Evolutionary conservation across 2,329 filamentous ascomycete species (phyloP).

Genomic region (Trichoderma asperellum): DNA sequence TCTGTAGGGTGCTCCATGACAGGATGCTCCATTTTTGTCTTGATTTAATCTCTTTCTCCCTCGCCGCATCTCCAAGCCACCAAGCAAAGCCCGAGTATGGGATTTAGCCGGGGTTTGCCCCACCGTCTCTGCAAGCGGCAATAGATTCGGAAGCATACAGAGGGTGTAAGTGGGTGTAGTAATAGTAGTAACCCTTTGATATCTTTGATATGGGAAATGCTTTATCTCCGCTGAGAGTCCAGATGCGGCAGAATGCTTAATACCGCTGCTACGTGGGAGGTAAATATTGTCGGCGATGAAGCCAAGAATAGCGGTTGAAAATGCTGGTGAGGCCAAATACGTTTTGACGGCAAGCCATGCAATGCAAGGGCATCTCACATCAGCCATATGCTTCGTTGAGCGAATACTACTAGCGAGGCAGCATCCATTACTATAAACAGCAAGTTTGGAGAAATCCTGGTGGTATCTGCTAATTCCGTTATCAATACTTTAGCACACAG

Average conservation of each 20-base stretch:
- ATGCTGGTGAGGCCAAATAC: not conserved
- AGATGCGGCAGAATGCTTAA: not conserved
- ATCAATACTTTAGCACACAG: too few relatives aligned
- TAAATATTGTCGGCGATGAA: not conserved
- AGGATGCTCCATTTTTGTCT: not conserved
- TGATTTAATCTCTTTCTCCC: not conserved
- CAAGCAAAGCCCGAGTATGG: not conserved
- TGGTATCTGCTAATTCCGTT: not conserved
- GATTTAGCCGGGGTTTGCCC: not conserved
- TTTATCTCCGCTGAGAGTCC: not conserved
- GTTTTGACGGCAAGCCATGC: not conserved
- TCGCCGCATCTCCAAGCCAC: not conserved
- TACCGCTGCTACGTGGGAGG: not conserved
- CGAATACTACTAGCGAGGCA: not conserved
- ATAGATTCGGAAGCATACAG: slow-evolving; percentile 12
- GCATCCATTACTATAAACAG: not conserved
- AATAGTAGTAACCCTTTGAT: not conserved
- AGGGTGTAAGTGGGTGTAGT: too few relatives aligned
- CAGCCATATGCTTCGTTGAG: not conserved
- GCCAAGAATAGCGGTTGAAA: not conserved
- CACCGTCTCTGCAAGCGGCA: slow-evolving; percentile 13
- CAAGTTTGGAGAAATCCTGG: not conserved
- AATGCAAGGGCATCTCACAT: not conserved
- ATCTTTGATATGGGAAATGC: not conserved
- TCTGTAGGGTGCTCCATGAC: not conserved